Percentiles rank a stretch among this genome's conserved stretches.
Conservation (phyloP, 768 basidiomycete genomes). For the Boletus tomentosulus region DNA sequence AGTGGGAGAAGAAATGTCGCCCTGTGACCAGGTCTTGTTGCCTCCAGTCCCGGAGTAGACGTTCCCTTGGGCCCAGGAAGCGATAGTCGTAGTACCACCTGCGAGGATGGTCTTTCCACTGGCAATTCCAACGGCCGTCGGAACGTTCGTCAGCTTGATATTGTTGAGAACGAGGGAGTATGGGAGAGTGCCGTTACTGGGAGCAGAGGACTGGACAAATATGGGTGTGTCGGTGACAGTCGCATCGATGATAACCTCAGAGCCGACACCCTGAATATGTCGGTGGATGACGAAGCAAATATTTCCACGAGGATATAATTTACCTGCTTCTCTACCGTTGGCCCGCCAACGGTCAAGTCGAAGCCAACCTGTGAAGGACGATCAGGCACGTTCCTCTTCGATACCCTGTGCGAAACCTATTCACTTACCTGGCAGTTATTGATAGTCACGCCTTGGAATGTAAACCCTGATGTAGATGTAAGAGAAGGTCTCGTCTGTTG, state of each 20-base stretch:
- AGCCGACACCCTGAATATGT: slow-evolving; percentile 36
- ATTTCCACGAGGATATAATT: not conserved
- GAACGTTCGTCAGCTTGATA: slow-evolving; percentile 32
- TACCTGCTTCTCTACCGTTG: slow-evolving; percentile 30
- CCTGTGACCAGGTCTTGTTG: slow-evolving; percentile 47
- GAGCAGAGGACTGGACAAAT: slow-evolving; percentile 38
- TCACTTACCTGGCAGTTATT: slow-evolving; percentile 32
- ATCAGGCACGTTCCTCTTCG: not conserved
- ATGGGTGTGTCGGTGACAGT: slow-evolving; percentile 40
- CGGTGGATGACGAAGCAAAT: not conserved
- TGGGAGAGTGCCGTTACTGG: slow-evolving; percentile 26
- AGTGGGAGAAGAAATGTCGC: slow-evolving; percentile 37
- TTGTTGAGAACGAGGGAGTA: slow-evolving; percentile 37
- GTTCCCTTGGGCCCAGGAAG: slow-evolving; percentile 75
- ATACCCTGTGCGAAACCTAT: too few species aligned
- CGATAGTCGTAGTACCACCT: slow-evolving; percentile 35
- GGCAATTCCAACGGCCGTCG: slow-evolving; percentile 31
- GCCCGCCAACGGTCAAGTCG: slow-evolving; percentile 39
- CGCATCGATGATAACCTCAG: slow-evolving; percentile 43
- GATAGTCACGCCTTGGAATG: slow-evolving; percentile 50
- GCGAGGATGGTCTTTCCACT: slow-evolving; percentile 31
- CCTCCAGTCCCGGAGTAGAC: slow-evolving; percentile 52
- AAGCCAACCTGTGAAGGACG: slow-evolving; percentile 37
- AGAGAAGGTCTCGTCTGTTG: not conserved
- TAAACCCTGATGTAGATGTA: slow-evolving; percentile 35